phyloP scores from a whole-genome alignment of 2,329 filamentous ascomycete genomes.

The Scopulariopsis brevicaulis region DNA sequence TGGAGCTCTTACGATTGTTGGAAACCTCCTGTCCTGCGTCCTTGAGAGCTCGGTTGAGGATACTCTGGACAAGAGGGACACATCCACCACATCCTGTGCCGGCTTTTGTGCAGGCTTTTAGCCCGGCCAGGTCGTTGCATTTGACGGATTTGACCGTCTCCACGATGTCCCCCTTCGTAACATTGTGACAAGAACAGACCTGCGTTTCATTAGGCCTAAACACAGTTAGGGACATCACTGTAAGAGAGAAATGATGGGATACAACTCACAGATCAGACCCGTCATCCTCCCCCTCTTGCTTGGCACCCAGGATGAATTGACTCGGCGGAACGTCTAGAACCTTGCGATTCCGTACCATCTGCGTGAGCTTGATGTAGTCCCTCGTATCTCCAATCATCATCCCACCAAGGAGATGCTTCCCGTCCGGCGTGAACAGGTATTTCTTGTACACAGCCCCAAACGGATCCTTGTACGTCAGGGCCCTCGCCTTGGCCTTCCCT shows the following conservation, averaged over 20 bases:
- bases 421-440: conserved; percentile 80
- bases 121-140: conserved; percentile 70
- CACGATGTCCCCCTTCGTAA: conserved; percentile 72
- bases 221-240: too few species aligned
- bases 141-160: conserved; percentile 62
- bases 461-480: conserved; percentile 79
- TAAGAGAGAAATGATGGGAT: too few species aligned
- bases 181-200: conserved; percentile 89
- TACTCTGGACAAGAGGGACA: conserved; percentile 76
- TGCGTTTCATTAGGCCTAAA: conserved; percentile 71
- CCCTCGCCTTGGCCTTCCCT: conserved; percentile 51
- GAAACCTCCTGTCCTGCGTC: conserved; percentile 79
- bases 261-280: conserved; percentile 43
- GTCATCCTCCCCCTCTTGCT: conserved; percentile 61
- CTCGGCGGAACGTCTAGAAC: conserved; percentile 65
- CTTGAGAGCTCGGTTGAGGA: conserved; percentile 83
- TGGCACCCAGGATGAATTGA: conserved; percentile 72
- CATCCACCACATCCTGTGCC: conserved; percentile 87
- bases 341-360: conserved; percentile 78
- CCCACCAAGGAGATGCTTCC: conserved; percentile 82
- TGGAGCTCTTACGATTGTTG: conserved; percentile 41
- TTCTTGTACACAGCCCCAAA: conserved; percentile 89
- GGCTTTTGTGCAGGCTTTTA: conserved; percentile 86
- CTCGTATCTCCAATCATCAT: conserved; percentile 96
- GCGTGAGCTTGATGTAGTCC: conserved; percentile 82